phyloP scores from a whole-genome alignment of 805 yeast species.

The Candida hispaniensis region DNA sequence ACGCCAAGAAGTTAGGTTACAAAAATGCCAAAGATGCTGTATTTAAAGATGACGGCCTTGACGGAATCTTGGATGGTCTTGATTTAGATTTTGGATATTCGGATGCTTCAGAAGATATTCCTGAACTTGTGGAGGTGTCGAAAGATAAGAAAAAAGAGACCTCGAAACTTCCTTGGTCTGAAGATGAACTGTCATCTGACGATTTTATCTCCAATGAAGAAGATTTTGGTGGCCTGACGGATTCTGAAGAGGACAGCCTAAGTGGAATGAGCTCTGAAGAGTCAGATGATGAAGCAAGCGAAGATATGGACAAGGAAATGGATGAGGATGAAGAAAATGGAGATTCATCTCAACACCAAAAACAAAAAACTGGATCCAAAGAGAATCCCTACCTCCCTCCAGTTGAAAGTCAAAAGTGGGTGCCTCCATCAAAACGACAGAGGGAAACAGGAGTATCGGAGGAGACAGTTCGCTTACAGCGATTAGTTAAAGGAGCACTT shows the following conservation, averaged over 20 bases:
- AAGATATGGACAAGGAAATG: conserved; percentile 18
- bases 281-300: conserved; percentile 17
- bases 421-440: conserved; percentile 80
- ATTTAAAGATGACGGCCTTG: conserved; percentile 53
- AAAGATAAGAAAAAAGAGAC: conserved; percentile 21
- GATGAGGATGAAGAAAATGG: conserved; percentile 21
- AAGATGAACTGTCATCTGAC: conserved; percentile 23
- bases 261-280: conserved; percentile 15
- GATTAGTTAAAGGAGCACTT: conserved; percentile 67
- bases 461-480: conserved; percentile 41
- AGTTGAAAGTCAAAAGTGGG: conserved; percentile 39
- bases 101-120: conserved; percentile 17
- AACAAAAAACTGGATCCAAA: no score
- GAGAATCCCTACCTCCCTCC: conserved; percentile 62
- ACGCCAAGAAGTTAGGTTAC: conserved; percentile 71
- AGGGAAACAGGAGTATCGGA: conserved; percentile 33
- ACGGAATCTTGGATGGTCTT: conserved; percentile 73
- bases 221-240: conserved; percentile 18
- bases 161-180: conserved; percentile 19
- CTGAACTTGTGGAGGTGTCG: conserved; percentile 16
- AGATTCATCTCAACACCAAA: conserved; percentile 29
- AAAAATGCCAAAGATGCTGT: conserved; percentile 40
- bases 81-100: conserved; percentile 36
- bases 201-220: conserved; percentile 23
- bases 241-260: conserved; percentile 12